These are phyloP conservation scores for Ceratobasidium papillatum DNA, from an alignment of 1,284 basidiomycete genomes.

Conservation along the genomic window DNA sequence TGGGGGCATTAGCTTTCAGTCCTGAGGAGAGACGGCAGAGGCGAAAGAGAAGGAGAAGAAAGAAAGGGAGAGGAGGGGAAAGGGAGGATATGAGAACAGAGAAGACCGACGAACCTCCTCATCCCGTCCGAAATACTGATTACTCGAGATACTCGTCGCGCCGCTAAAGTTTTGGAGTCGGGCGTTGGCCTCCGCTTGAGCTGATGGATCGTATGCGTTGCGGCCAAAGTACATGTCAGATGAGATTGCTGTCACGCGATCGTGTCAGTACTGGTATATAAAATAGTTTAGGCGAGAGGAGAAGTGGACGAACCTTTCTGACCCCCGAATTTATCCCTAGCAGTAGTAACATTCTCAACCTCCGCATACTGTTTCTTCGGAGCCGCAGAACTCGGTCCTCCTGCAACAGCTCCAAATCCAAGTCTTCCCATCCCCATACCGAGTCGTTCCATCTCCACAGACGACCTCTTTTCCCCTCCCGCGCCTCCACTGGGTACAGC, in stretches of 20 bases:
- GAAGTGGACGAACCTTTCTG: slow-evolving; percentile 70
- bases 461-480: slow-evolving; percentile 53
- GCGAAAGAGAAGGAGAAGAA: not conserved
- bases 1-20: too few species aligned
- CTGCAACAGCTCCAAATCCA: slow-evolving; percentile 86
- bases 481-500: not conserved
- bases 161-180: slow-evolving; percentile 89
- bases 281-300: not conserved
- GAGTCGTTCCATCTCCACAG: slow-evolving; percentile 66
- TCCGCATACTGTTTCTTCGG: slow-evolving; percentile 42
- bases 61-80: not conserved
- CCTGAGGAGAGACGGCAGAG: not conserved
- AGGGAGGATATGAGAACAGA: not conserved
- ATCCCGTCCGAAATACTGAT: slow-evolving; percentile 92
- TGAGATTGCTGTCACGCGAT: slow-evolving; percentile 71
- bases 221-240: slow-evolving; percentile 98
- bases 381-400: slow-evolving; percentile 55
- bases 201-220: slow-evolving; percentile 82
- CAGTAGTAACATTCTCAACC: slow-evolving; percentile 78
- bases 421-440: slow-evolving; percentile 86
- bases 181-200: slow-evolving; percentile 78
- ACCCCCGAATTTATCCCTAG: slow-evolving; percentile 88
- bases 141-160: slow-evolving; percentile 93
- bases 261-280: not conserved
- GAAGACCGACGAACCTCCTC: slow-evolving; percentile 70